A percentile compares a stretch with the other conserved stretches of the same genome.
Conservation (phyloP, 805 yeast genomes). For the Schwanniomyces occidentalis region DNA sequence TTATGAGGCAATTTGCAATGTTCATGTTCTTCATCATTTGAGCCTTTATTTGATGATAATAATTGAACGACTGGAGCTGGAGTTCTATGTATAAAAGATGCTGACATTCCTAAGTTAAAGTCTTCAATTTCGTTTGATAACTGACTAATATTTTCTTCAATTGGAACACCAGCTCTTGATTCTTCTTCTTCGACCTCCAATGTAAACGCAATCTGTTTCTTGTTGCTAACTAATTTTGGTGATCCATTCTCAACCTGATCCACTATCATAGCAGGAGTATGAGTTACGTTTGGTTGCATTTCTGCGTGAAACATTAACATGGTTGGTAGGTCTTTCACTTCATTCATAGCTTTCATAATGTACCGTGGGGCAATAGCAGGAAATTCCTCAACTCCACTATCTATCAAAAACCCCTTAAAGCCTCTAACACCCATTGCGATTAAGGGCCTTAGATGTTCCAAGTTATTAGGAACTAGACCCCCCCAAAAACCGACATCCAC, state of each 20-base stretch:
- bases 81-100: slow-evolving; percentile 39
- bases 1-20: slow-evolving; percentile 33
- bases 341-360: slow-evolving; percentile 64
- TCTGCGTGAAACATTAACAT: slow-evolving; percentile 93
- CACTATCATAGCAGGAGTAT: slow-evolving; percentile 23
- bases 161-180: too few relatives aligned
- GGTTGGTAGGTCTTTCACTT: slow-evolving; percentile 63
- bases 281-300: slow-evolving; percentile 52
- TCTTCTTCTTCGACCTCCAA: slow-evolving; percentile 13
- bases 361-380: slow-evolving; percentile 73
- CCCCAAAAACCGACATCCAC: slow-evolving; percentile 97
- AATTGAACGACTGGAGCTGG: slow-evolving; percentile 39
- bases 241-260: slow-evolving; percentile 21
- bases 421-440: slow-evolving; percentile 89
- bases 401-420: slow-evolving; percentile 89
- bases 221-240: slow-evolving; percentile 25
- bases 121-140: slow-evolving; percentile 28
- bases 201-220: slow-evolving; percentile 16
- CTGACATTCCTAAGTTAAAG: slow-evolving; percentile 39
- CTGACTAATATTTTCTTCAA: too few relatives aligned
- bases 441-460: slow-evolving; percentile 68
- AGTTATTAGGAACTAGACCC: slow-evolving; percentile 81
- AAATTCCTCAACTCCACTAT: slow-evolving; percentile 95
- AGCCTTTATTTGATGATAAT: slow-evolving; percentile 16
- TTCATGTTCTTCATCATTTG: slow-evolving; percentile 24